Evolutionary conservation across 116 monocot species (phyloP), one percentile per base, ranked within the genome.

Genomic region (Phalaenopsis hybrid): DNA sequence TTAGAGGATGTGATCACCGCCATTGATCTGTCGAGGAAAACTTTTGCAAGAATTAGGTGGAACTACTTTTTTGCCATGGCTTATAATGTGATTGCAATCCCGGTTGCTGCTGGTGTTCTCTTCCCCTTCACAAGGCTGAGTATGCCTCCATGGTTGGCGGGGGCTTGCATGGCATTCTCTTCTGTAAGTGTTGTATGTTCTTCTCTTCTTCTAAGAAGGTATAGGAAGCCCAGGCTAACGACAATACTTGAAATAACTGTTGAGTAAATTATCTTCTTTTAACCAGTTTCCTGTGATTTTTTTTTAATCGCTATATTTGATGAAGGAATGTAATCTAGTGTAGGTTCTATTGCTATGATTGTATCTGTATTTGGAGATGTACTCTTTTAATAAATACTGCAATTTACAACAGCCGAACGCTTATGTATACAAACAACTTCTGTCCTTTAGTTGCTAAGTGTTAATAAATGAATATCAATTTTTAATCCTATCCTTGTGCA

Each of bases 121-220:
- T 99, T 95, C 79, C 99, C 99, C 0, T 86, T 92, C 78, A 91
- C 89, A 0, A 78, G 92, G 20, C 45, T 95, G 21, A 85, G 77
- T 77, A 83, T 99, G 92, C 99, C 99, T 3, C 99, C 99, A 13
- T 99, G 99, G 99, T 9, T 95, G 57, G 95, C 99, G 2, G 99
- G 94, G 6, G 94, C 94, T 17, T 95, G 95, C 88, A 99, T 99
- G 99, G 99, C 99, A 0, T 86, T 95, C 59, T 99, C 99, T 4
- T 94, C 94, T 31, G 95, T 99, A 1, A 99, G 95, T 57, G 99
- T 99, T 68, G 95, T 99, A 1, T 95, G 94, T 77, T 95, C 95
- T 76, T 99, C 99, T 81, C 83, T 99, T 82, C 82, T 95, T 28
- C 84, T 99, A 81, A 93, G 94, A 86, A 89, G 91, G 80, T 99